These are phyloP conservation scores for Loxodes magnus DNA, from an alignment of 73 alveolate species.

Conservation along the genomic window DNA sequence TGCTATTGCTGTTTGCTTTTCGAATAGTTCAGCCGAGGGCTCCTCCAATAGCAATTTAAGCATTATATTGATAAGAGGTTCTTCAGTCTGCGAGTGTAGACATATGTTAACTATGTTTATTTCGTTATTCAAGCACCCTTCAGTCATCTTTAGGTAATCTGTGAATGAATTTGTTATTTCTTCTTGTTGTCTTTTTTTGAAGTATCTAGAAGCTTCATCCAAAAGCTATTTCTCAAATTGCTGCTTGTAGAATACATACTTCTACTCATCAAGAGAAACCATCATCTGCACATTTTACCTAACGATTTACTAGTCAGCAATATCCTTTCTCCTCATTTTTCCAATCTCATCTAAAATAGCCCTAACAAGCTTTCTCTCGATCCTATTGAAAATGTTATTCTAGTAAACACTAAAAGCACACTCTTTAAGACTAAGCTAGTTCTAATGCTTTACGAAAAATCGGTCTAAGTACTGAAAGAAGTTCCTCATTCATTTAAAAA, in stretches of 20 bases:
- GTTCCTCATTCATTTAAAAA: conserved; percentile 47
- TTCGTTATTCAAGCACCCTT: conserved; percentile 14
- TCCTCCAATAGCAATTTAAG: conserved; percentile 4
- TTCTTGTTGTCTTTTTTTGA: conserved; percentile 4
- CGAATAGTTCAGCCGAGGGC: conserved; percentile 5
- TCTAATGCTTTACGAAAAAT: conserved; percentile 32
- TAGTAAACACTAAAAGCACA: neutral
- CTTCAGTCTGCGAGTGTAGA: conserved; percentile 8
- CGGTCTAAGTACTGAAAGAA: conserved; percentile 52
- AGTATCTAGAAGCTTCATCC: conserved; percentile 7
- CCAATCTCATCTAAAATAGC: neutral
- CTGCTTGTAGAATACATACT: neutral
- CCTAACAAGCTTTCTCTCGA: neutral
- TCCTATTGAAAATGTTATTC: neutral
- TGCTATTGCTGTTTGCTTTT: conserved; percentile 31
- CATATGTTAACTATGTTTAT: conserved; percentile 9
- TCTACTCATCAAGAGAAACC: neutral
- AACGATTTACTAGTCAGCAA: conserved; percentile 2
- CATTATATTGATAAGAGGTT: conserved; percentile 5
- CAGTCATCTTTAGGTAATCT: conserved; percentile 18
- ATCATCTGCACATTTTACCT: neutral
- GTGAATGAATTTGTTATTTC: conserved; percentile 12
- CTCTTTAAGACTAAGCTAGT: neutral
- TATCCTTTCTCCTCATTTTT: neutral
- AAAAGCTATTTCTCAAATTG: neutral